Conservation (phyloP, 768 basidiomycete species). For the Mycena latifolia region DNA sequence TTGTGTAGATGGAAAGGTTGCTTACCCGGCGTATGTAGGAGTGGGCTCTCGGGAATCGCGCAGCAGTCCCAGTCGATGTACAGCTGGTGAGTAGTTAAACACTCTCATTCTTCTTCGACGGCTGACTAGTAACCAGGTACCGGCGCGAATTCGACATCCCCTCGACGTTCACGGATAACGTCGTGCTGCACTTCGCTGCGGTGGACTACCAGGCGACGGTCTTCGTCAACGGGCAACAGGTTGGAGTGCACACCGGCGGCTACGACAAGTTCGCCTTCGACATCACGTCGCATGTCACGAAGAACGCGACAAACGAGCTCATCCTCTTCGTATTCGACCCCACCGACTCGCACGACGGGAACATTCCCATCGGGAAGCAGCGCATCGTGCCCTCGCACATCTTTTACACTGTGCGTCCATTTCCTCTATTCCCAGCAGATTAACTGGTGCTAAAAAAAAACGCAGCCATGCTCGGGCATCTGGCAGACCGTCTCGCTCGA, state of each 20-base stretch:
- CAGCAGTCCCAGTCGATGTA: constrained; percentile 8
- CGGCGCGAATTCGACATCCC: constrained; percentile 12
- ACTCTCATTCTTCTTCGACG: not conserved
- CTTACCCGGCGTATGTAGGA: not conserved
- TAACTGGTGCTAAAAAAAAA: not conserved
- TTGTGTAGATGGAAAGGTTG: no score
- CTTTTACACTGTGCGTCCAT: constrained; percentile 8
- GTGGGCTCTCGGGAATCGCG: constrained; percentile 16
- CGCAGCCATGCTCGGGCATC: constrained; percentile 8
- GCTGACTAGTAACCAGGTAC: not conserved
- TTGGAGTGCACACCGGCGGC: constrained; percentile 5
- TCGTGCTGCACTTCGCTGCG: constrained; percentile 16
- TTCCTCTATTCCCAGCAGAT: not conserved
- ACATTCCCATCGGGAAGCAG: constrained; percentile 16
- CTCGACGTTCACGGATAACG: constrained; percentile 6
- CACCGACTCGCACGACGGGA: constrained; percentile 3
- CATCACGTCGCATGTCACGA: constrained; percentile 6
- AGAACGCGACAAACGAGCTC: constrained; percentile 11
- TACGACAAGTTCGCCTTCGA: constrained; percentile 20
- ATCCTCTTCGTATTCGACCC: constrained; percentile 14
- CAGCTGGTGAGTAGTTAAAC: constrained; percentile 5
- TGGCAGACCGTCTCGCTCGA: constrained; percentile 21
- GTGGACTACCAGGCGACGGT: constrained; percentile 19
- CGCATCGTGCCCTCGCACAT: constrained; percentile 5
- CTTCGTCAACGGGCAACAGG: constrained; percentile 14